Evolutionary conservation across 257 asterid genomes (phyloP), one percentile per base, ranked within the genome.

Genomic region (Scutellaria baicalensis): DNA sequence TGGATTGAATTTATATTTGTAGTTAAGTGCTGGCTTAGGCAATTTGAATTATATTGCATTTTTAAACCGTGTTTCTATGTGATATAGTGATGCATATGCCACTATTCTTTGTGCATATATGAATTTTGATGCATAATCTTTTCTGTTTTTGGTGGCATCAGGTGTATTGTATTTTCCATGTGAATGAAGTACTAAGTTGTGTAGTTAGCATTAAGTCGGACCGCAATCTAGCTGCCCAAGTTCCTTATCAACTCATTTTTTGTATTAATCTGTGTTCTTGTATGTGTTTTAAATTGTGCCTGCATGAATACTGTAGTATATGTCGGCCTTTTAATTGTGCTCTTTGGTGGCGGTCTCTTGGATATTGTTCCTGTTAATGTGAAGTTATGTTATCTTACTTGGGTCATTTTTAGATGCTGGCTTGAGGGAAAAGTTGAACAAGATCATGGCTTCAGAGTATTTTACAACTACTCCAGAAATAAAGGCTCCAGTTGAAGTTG

Each of bases 401-500:
- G n/a, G 64, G n/a, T 36, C 31, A 13, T 64, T 69, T 70, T 64
- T 67, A 92, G 98, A 92, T 81, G 85, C 90, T 13, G 82, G 80
- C 20, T 79, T 92, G 86, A 81, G 91, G 84, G 89, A 78, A 61
- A 92, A 92, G 82, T 67, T 92, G 58, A 79, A 83, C 72, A 92
- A 86, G 78, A 86, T 92, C 17, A 83, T 88, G 91, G 87, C 86
- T 27, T 90, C 98, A 0, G 95, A 90, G 12, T 90, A 88, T 81
- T 85, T 79, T 57, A 90, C 89, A n/a, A 78, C 91, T 35, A 83
- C 86, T 3, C 95, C 96, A 8, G 89, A 81, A 75, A 81, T 88
- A 66, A 85, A 80, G 82, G 90, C 86, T 71, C 86, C 95, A 17
- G 91, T 81, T 75, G 96, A 88, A 60, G 84, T 90, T 72, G 94